A percentile compares a stretch with the other conserved stretches of the same genome.
These are phyloP conservation scores for Astrothelium subdiscretum DNA, from an alignment of 495 filamentous ascomycete genomes.

Conservation along the genomic window DNA sequence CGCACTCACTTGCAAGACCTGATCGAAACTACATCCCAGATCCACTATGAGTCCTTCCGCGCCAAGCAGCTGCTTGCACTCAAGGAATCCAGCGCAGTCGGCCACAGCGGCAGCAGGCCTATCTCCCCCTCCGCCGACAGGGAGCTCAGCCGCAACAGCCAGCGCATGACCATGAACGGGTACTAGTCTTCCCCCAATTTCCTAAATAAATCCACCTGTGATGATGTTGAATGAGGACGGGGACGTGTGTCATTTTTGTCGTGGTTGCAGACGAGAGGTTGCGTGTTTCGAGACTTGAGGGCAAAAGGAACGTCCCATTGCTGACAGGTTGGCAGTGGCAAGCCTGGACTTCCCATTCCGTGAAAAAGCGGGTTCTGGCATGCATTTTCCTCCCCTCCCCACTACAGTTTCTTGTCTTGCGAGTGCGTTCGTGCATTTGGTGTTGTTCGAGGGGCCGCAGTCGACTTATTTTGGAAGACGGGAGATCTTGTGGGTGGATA, in stretches of 20 bases:
- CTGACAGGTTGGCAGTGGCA: conserved; percentile 1
- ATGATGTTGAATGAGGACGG: not conserved
- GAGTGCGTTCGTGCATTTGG: not conserved
- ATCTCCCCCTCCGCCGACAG: conserved; percentile 91
- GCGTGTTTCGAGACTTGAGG: not conserved
- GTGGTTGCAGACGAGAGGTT: not conserved
- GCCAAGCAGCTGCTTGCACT: conserved; percentile 95
- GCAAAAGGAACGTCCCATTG: not conserved
- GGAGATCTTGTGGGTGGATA: too few relatives aligned
- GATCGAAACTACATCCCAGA: conserved; percentile 99
- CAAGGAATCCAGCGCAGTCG: conserved; percentile 90
- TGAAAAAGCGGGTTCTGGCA: not conserved
- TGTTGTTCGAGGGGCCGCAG: not conserved
- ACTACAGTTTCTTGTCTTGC: not conserved
- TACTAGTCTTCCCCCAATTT: conserved; percentile 46
- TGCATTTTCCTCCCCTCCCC: too few relatives aligned
- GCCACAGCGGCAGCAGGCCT: conserved; percentile 70
- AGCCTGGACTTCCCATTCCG: not conserved
- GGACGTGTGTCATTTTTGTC: not conserved
- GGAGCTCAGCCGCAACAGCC: conserved; percentile 90
- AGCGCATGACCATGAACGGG: conserved; percentile 96
- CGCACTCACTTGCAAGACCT: conserved; percentile 94
- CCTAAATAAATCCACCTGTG: not conserved
- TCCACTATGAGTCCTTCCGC: conserved; percentile 99
- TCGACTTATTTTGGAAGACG: not conserved